Percentiles rank a stretch among this genome's conserved stretches.
phyloP scores from a whole-genome alignment of 306 rosid genomes.

The Quercus robur region DNA sequence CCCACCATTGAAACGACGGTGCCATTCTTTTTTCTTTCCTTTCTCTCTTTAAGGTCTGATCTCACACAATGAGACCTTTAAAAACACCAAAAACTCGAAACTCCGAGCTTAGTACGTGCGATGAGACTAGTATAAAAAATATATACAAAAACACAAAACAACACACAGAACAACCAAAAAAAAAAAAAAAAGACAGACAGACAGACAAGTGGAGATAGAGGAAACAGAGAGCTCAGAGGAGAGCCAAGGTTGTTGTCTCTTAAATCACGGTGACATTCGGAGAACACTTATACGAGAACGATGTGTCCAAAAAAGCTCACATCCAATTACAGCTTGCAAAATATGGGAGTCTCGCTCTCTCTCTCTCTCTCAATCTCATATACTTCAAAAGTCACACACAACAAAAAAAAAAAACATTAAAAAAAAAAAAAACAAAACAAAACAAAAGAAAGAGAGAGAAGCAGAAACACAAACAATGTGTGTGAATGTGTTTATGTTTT shows the following conservation, averaged over 20 bases:
- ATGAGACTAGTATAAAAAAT: neutral
- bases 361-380: too few species aligned
- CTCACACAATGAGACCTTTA: neutral
- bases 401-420: too few species aligned
- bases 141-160: neutral
- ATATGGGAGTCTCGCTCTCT: constrained; percentile 1
- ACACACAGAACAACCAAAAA: neutral
- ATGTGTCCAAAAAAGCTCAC: constrained; percentile 39
- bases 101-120: too few species aligned
- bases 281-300: constrained; percentile 31
- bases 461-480: neutral
- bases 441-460: too few species aligned
- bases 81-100: too few species aligned
- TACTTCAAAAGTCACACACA: constrained; percentile 5
- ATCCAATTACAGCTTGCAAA: constrained; percentile 61
- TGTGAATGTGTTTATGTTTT: neutral
- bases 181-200: neutral
- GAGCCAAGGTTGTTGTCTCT: constrained; percentile 23
- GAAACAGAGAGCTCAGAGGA: constrained; percentile 16
- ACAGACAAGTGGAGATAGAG: constrained; percentile 35
- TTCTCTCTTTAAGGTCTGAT: constrained; percentile 15
- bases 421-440: too few species aligned
- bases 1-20: constrained; percentile 72
- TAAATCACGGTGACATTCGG: constrained; percentile 59
- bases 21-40: constrained; percentile 47